Percentiles rank a stretch among this genome's conserved stretches.
These are phyloP conservation scores for Pholiota adiposa DNA, from an alignment of 1,284 basidiomycete genomes.

Conservation along the genomic window DNA sequence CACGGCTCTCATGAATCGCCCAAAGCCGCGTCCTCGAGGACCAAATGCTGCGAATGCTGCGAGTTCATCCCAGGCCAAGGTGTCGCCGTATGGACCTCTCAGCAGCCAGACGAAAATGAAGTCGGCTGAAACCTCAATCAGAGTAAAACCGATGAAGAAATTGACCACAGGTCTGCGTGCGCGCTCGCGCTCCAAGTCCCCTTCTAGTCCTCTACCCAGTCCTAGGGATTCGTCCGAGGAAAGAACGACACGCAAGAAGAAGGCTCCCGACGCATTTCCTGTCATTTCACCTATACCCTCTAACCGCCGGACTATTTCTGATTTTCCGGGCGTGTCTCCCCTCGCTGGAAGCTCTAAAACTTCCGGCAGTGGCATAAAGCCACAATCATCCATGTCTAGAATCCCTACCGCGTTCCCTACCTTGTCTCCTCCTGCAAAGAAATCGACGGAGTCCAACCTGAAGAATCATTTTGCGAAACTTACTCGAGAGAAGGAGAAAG, in stretches of 20 bases:
- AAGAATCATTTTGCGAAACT: slow-evolving; percentile 2
- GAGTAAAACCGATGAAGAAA: background rate
- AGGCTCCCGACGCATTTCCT: slow-evolving; percentile 15
- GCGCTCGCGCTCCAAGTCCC: background rate
- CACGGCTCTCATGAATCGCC: background rate
- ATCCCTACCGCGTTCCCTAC: slow-evolving; percentile 21
- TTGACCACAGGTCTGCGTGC: background rate
- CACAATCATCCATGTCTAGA: slow-evolving; percentile 4
- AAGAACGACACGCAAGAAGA: background rate
- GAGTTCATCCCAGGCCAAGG: background rate
- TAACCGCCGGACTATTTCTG: background rate
- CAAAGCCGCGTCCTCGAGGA: slow-evolving; percentile 12
- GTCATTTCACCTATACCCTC: slow-evolving; percentile 2
- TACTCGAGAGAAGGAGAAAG: slow-evolving; percentile 13
- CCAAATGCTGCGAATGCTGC: background rate
- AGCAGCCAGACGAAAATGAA: background rate
- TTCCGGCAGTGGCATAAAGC: background rate
- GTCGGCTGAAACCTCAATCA: background rate
- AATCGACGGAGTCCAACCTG: background rate
- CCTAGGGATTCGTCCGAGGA: background rate
- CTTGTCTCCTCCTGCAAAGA: slow-evolving; percentile 17
- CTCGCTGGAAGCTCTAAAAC: slow-evolving; percentile 1
- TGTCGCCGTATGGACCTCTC: background rate
- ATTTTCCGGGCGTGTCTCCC: slow-evolving; percentile 11
- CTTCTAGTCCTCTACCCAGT: background rate